These are phyloP conservation scores for Cynara cardunculus DNA, from an alignment of 129 eudicot species.

Conservation along the genomic window DNA sequence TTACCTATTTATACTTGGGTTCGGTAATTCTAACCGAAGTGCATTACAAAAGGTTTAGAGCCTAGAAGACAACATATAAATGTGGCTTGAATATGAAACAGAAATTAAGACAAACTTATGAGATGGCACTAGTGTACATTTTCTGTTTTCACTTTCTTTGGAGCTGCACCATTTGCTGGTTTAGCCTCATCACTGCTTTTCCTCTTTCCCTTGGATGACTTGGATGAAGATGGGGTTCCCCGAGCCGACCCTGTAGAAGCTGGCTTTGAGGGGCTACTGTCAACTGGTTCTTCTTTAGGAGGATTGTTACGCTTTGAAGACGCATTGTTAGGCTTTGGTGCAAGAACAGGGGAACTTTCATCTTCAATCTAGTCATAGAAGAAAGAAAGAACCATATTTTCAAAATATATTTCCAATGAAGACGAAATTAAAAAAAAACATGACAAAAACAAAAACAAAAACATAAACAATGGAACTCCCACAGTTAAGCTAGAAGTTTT, in stretches of 20 bases:
- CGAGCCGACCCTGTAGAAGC: slow-evolving; percentile 49
- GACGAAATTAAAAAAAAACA: not conserved
- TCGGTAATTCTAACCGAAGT: not conserved
- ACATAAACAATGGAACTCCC: not conserved
- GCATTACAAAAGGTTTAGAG: not conserved
- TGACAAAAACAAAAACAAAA: not conserved
- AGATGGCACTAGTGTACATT: slow-evolving; percentile 30
- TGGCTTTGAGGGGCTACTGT: slow-evolving; percentile 58
- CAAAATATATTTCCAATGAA: not conserved
- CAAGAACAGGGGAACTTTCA: slow-evolving; percentile 82
- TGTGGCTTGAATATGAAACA: not conserved
- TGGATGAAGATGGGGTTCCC: slow-evolving; percentile 59
- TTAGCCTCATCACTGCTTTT: slow-evolving; percentile 57
- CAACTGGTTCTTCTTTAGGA: slow-evolving; percentile 82
- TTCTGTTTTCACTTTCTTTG: slow-evolving; percentile 85
- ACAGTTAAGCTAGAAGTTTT: not conserved
- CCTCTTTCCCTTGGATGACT: slow-evolving; percentile 83
- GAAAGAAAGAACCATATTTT: not conserved
- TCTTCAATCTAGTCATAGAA: slow-evolving; percentile 59
- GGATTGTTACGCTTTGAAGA: slow-evolving; percentile 50
- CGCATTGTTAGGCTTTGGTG: slow-evolving; percentile 49
- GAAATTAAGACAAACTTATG: not conserved
- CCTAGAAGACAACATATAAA: not conserved
- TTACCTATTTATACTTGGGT: not conserved
- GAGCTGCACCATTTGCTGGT: slow-evolving; percentile 46